Evolutionary conservation across 2,329 filamentous ascomycete genomes (phyloP).

Genomic region (Colletotrichum tabaci): DNA sequence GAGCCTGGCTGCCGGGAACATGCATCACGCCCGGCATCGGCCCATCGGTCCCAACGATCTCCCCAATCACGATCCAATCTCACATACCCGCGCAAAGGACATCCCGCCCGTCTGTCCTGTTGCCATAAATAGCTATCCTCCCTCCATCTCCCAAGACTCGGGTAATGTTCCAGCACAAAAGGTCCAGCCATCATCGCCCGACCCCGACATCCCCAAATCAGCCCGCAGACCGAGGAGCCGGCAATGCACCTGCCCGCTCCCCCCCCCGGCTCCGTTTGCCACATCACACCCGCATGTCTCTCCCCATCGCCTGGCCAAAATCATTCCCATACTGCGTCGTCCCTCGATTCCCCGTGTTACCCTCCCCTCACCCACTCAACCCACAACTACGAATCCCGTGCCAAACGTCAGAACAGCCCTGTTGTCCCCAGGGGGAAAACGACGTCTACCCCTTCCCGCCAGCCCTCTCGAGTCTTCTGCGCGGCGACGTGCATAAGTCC

Average conservation of each 20-base stretch:
- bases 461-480: background rate
- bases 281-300: slow-evolving; percentile 1
- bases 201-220: background rate
- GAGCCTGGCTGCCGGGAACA: background rate
- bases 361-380: background rate
- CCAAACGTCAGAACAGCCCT: background rate
- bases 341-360: background rate
- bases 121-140: background rate
- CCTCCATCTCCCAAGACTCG: background rate
- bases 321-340: background rate
- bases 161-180: background rate
- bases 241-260: slow-evolving; percentile 9
- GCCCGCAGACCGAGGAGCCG: background rate
- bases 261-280: background rate
- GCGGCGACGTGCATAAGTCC: slow-evolving; percentile 23
- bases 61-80: slow-evolving; percentile 4
- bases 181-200: background rate
- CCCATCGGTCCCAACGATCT: slow-evolving; percentile 2
- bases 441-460: background rate
- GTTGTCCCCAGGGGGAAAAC: too few species aligned
- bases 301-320: too few species aligned
- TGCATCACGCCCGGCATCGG: background rate
- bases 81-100: background rate
- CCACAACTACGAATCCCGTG: background rate
- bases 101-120: too few species aligned